Evolutionary conservation across 2,329 filamentous ascomycete species (phyloP), one percentile per base, ranked within the genome.

Genomic region (Fusarium sp.): DNA sequence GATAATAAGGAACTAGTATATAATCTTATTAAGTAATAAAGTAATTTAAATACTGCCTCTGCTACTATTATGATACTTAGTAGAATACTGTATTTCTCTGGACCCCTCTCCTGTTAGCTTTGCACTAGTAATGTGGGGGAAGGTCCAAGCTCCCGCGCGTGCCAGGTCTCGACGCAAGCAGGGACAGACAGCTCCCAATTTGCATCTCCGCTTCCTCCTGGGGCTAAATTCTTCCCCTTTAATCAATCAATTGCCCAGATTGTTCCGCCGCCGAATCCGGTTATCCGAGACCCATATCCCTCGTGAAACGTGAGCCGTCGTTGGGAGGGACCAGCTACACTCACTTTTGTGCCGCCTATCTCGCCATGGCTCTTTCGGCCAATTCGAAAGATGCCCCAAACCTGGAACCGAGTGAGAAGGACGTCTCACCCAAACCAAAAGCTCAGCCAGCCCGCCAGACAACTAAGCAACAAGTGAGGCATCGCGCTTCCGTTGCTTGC

Each of bases 401-500:
- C 43, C 34, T 50, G 46, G 77, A 78, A 57, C 73, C 72, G 37
- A 70, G 70, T 56, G 78, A 80, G 59, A 80, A 80, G 50, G 80
- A 80, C 58, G 73, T 75, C 41, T 76, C 77, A n/a, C 75, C 77
- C 12, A 77, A 77, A 19, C 75, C 77, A 13, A 77, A 77, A 19
- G 72, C 67, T 23, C 62, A 63, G 9, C 23, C 57, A 8, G 70
- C 64, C 7, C 75, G 77, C 7, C 75, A 74, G 21, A 68, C 75
- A 23, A 76, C 25, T 44, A 82, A 81, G 53, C 77, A 78, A 31
- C 79, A 82, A 56, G 72, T 82, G 26, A 79, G 82, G 16, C 81
- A 83, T 65, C 77, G 86, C 59, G 86, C 86, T 28, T 87, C 85
- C 4, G 83, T 87, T 59, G 86, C 86, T 12, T 88, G 86, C 75